Conservation (phyloP, 73 alveolate genomes). For the Effrenium voratum region DNA sequence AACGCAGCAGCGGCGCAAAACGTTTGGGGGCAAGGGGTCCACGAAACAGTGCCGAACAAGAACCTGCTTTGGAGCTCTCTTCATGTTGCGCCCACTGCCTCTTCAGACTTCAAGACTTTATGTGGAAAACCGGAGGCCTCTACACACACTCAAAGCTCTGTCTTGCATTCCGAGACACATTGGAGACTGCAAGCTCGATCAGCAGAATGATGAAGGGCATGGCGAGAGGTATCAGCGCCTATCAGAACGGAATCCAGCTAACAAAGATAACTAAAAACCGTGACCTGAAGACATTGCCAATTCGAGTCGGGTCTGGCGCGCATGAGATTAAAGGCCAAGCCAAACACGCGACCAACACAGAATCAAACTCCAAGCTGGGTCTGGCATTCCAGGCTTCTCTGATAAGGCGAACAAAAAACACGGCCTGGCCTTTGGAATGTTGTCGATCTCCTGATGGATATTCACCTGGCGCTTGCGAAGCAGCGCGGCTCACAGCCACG, state of each 20-base stretch:
- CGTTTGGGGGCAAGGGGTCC: too few species aligned
- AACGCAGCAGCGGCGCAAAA: too few species aligned
- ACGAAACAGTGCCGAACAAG: too few species aligned
- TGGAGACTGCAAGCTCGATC: conserved; percentile 76
- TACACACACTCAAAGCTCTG: too few species aligned
- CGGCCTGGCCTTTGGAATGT: conserved; percentile 42
- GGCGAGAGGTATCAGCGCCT: conserved; percentile 68
- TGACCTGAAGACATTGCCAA: background rate
- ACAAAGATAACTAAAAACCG: too few species aligned
- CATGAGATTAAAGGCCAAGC: background rate
- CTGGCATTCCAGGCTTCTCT: background rate
- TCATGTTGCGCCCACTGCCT: too few species aligned
- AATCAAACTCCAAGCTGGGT: background rate
- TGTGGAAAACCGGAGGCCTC: too few species aligned
- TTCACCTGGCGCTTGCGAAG: conserved; percentile 32
- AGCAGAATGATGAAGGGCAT: conserved; percentile 52
- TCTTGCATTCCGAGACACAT: background rate
- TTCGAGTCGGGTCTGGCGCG: background rate
- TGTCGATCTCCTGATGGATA: conserved; percentile 47
- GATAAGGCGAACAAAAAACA: background rate
- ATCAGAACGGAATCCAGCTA: background rate
- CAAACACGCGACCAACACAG: background rate
- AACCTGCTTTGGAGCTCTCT: too few species aligned
- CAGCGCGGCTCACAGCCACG: too few species aligned
- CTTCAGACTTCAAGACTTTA: too few species aligned